Evolutionary conservation across 139 green algal genomes (phyloP).

Genomic region (Astrephomene gubernaculifera): DNA sequence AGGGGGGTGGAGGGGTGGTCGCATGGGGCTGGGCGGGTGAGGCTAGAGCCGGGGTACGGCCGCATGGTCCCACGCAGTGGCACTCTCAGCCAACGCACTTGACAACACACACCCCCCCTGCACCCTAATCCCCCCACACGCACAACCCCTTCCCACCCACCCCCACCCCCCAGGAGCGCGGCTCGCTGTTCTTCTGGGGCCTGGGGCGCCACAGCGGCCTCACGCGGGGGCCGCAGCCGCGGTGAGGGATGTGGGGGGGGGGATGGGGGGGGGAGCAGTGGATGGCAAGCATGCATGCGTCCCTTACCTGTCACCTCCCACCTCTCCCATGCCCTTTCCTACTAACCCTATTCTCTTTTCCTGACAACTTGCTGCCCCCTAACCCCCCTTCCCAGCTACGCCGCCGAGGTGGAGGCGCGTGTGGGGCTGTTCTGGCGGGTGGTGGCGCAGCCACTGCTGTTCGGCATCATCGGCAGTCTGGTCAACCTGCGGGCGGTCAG

Average conservation of each 20-base stretch:
- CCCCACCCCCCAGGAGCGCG: neutral
- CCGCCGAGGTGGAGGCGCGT: conserved; percentile 42
- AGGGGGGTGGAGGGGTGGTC: neutral
- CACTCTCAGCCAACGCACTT: no score
- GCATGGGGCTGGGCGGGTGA: neutral
- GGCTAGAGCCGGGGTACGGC: no score
- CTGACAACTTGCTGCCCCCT: no score
- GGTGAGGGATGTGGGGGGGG: neutral
- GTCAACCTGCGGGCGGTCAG: conserved; percentile 71
- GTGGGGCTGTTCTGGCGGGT: conserved; percentile 64
- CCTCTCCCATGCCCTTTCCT: neutral
- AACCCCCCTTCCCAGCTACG: neutral
- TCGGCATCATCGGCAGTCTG: conserved; percentile 81
- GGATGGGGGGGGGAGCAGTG: neutral
- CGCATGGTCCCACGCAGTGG: no score
- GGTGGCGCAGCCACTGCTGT: conserved; percentile 83
- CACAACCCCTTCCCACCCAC: no score
- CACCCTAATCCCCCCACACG: conserved; percentile 50
- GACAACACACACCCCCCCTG: no score
- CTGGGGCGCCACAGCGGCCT: conserved; percentile 57
- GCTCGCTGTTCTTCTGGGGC: conserved; percentile 61
- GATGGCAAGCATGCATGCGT: neutral
- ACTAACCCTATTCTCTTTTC: no score
- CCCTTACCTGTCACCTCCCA: neutral
- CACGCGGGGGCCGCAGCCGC: conserved; percentile 48